Percentiles rank a stretch among this genome's conserved stretches.
phyloP scores from a whole-genome alignment of 139 green algal species.

The Desmodesmus armatus region DNA sequence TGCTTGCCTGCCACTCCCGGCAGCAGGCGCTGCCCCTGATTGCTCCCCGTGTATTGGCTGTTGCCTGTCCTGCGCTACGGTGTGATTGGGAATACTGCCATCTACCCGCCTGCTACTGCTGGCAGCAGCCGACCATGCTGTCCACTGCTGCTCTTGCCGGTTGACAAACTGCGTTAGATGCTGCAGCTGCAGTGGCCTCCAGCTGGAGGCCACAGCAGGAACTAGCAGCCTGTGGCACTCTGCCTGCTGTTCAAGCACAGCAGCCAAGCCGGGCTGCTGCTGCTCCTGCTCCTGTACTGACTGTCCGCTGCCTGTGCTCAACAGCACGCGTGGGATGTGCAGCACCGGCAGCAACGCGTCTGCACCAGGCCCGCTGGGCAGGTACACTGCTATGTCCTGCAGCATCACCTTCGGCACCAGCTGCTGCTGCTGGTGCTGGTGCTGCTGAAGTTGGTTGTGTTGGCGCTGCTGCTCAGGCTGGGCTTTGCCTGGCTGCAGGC shows the following conservation, averaged over 20 bases:
- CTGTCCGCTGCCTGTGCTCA: conserved; percentile 8
- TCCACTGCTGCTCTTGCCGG: conserved; percentile 30
- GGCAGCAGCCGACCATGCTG: not conserved
- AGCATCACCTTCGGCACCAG: not conserved
- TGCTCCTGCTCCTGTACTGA: conserved; percentile 28
- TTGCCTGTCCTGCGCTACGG: not conserved
- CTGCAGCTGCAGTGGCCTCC: conserved; percentile 1
- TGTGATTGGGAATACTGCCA: not conserved
- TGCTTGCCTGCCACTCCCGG: too few species aligned
- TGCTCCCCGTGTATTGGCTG: conserved; percentile 9
- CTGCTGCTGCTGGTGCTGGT: not conserved
- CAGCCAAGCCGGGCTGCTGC: not conserved
- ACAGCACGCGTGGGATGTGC: not conserved
- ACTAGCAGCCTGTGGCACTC: not conserved
- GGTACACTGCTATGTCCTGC: not conserved
- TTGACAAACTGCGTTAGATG: conserved; percentile 8
- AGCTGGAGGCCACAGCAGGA: not conserved
- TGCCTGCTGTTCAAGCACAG: not conserved
- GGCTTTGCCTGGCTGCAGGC: too few species aligned
- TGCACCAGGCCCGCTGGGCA: not conserved
- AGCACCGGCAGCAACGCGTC: conserved; percentile 13
- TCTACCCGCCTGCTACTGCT: not conserved
- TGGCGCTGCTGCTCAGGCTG: conserved; percentile 10
- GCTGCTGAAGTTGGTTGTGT: not conserved
- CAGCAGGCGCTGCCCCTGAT: too few species aligned